These are phyloP conservation scores for Meyerozyma guilliermondii DNA, from an alignment of 1,139 yeast genomes.

Conservation along the genomic window DNA sequence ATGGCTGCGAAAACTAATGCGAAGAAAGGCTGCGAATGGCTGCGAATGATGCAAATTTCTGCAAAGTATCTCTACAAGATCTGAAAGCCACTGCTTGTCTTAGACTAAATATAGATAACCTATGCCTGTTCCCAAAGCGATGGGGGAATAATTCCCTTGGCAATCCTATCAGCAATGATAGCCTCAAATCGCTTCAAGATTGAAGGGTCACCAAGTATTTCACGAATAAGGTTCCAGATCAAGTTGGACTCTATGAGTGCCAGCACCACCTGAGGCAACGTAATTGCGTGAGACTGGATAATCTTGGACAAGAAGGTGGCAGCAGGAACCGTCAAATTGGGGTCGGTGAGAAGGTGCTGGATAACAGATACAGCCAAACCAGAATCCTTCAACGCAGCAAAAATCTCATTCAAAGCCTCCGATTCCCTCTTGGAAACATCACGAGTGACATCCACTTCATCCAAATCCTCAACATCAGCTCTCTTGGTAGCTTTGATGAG, in stretches of 20 bases:
- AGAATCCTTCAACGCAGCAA: conserved; percentile 24
- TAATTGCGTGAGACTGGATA: conserved; percentile 20
- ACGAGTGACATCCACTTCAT: background rate
- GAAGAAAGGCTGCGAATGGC: background rate
- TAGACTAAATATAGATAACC: background rate
- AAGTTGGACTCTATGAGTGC: conserved; percentile 21
- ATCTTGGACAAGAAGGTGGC: conserved; percentile 23
- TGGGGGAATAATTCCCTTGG: conserved; percentile 16
- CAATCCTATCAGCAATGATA: conserved; percentile 14
- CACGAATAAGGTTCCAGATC: conserved; percentile 14
- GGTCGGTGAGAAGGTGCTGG: conserved; percentile 22
- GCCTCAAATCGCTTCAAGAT: conserved; percentile 17
- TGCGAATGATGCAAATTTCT: background rate
- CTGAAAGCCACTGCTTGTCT: too few species aligned
- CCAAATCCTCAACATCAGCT: conserved; percentile 2
- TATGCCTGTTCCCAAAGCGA: conserved; percentile 3
- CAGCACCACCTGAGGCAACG: conserved; percentile 16
- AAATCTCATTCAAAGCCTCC: conserved; percentile 18
- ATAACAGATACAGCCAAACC: conserved; percentile 27
- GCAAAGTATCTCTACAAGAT: too few species aligned
- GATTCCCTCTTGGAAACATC: conserved; percentile 19
- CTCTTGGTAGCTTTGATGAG: conserved; percentile 12
- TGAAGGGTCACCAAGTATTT: conserved; percentile 16
- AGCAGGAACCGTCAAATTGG: conserved; percentile 22
- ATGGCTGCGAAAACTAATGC: background rate